A percentile compares a stretch with the other conserved stretches of the same genome.
These are phyloP conservation scores for Oryza glaberrima DNA, from an alignment of 176 grass and related monocot genomes.

Conservation along the genomic window DNA sequence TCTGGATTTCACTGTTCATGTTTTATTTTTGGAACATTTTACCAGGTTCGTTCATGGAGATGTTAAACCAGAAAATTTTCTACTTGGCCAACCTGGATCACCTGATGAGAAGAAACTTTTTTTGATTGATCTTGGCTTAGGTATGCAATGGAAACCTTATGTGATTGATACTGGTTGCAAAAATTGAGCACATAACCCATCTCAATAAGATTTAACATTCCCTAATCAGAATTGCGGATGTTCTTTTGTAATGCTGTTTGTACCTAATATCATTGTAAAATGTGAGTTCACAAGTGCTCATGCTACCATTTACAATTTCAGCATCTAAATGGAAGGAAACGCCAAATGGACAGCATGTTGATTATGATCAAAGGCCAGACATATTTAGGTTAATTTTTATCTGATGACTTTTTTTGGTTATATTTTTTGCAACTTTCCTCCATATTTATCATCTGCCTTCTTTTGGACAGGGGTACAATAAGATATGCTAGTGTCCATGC, in stretches of 20 bases:
- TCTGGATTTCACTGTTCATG: slow-evolving; percentile 8
- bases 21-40: slow-evolving; percentile 33
- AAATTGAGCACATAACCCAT: background rate
- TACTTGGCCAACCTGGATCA: slow-evolving; percentile 93
- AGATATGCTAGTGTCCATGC: slow-evolving; percentile 99
- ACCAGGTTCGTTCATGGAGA: slow-evolving; percentile 98
- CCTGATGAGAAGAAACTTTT: slow-evolving; percentile 98
- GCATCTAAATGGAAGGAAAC: slow-evolving; percentile 97
- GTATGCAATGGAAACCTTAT: slow-evolving; percentile 44
- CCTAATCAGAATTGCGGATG: background rate
- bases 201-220: slow-evolving; percentile 21
- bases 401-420: background rate
- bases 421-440: slow-evolving; percentile 31
- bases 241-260: slow-evolving; percentile 13
- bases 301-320: slow-evolving; percentile 42
- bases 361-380: slow-evolving; percentile 96
- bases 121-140: slow-evolving; percentile 98
- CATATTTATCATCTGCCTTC: slow-evolving; percentile 21
- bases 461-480: slow-evolving; percentile 80
- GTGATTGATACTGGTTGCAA: slow-evolving; percentile 24
- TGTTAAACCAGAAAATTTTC: slow-evolving; percentile 97
- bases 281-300: slow-evolving; percentile 15
- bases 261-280: slow-evolving; percentile 16
- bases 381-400: slow-evolving; percentile 79
- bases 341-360: slow-evolving; percentile 87